Percentiles rank a stretch among this genome's conserved stretches.
phyloP scores from a whole-genome alignment of 345 rosid genomes.

The Dimocarpus longan region DNA sequence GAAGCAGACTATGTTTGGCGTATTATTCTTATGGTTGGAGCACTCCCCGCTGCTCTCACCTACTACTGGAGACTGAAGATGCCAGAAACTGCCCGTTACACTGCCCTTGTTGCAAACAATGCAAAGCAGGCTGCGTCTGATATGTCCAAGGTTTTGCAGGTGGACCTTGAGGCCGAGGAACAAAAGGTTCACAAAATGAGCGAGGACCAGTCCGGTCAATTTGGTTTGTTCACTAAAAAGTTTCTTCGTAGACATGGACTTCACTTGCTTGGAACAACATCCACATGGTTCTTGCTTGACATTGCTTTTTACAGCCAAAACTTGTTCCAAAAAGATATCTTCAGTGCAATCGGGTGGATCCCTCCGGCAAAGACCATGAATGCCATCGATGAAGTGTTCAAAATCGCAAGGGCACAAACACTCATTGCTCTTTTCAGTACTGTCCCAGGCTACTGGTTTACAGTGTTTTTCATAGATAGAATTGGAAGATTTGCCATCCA shows the following conservation, averaged over 20 bases:
- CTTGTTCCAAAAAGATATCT: conserved; percentile 83
- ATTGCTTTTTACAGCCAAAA: conserved; percentile 87
- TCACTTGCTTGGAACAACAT: conserved; percentile 58
- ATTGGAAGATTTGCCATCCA: background rate
- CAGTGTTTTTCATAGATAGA: background rate
- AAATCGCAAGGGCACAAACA: conserved; percentile 82
- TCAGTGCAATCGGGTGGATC: conserved; percentile 84
- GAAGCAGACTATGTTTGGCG: conserved; percentile 86
- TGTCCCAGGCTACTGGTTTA: conserved; percentile 72
- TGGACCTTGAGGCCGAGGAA: conserved; percentile 62
- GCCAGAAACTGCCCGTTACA: conserved; percentile 93
- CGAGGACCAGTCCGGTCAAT: conserved; percentile 27
- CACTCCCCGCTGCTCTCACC: conserved; percentile 76
- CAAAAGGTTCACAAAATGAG: conserved; percentile 33
- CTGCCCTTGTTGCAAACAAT: conserved; percentile 84
- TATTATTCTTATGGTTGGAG: conserved; percentile 76
- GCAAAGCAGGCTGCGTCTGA: conserved; percentile 70
- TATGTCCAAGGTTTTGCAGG: conserved; percentile 81
- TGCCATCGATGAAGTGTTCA: conserved; percentile 73
- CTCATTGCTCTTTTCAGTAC: conserved; percentile 79
- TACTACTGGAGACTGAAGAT: conserved; percentile 84
- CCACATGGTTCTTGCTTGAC: conserved; percentile 73
- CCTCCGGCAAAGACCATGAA: conserved; percentile 78
- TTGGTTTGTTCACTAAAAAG: conserved; percentile 53
- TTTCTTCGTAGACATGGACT: conserved; percentile 58